Evolutionary conservation across 1,139 yeast species (phyloP), one percentile per base, ranked within the genome.

Genomic region (Meyerozyma guilliermondii): DNA sequence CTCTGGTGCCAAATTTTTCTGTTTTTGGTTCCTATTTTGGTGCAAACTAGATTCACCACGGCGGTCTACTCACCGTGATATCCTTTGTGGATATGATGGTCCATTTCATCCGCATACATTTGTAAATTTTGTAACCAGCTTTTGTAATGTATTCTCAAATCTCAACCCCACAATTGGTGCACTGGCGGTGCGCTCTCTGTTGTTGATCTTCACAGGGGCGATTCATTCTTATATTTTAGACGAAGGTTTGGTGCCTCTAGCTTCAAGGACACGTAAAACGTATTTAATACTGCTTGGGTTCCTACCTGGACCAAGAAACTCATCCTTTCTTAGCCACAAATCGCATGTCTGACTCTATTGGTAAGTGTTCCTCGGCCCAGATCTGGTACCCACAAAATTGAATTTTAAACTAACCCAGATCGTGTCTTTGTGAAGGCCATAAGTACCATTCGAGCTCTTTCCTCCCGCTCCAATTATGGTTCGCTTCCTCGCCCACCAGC

Each of bases 11-110:
- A 74, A 69, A 72, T 79, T 67, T 54, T 60, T 49, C 45, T 61
- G 71, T 84, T 81, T 76, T 78, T 76, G 82, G 87, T 79, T 83
- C 94, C 96, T 85, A 87, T 88, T 88, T 86, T 80, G 87, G 87
- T 70, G 95, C 95, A 87, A 88, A 87, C 96, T 69, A 88, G 92
- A 88, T 72, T 51, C 60, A 77, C 11, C 22, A 55, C 40, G 60
- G 87, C 81, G 74, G 62, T 65, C 70, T 83, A 84, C 91, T 83
- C 91, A 83, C 87, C 91, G 65, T 73, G 69, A 62, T 71, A 68
- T 48, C 52, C 69, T 24, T 58, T 54, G 62, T 74, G 75, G 65
- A 55, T 65, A 62, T 63, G 61, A 55, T 67, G 88, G 85, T 82
- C 89, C 89, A 78, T 80, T 79, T 80, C 83, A 76, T 48, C 52